Percentiles rank a stretch among this genome's conserved stretches.
These are phyloP conservation scores for Claviceps pazoutovae DNA, from an alignment of 2,329 filamentous ascomycete species.

Conservation along the genomic window DNA sequence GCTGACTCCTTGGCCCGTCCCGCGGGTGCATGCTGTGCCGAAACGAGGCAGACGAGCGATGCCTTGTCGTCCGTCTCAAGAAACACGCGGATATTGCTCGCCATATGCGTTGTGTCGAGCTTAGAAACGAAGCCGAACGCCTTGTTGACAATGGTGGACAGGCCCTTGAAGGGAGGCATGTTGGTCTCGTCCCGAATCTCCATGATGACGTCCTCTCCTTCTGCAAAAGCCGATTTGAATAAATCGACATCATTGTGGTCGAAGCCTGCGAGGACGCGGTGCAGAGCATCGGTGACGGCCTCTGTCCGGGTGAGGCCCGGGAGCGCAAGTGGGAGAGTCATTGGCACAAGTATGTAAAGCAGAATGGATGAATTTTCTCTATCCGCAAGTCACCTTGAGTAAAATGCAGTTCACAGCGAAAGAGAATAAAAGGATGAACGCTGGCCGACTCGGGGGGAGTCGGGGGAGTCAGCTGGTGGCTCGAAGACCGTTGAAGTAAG, in stretches of 20 bases:
- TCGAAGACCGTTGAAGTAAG: too few relatives aligned
- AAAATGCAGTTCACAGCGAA: too few relatives aligned
- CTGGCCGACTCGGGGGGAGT: too few relatives aligned
- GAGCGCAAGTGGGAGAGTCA: neutral
- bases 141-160: conserved; percentile 1
- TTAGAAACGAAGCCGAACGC: conserved; percentile 1
- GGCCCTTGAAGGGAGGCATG: neutral
- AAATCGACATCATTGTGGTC: conserved; percentile 2
- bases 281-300: conserved; percentile 3
- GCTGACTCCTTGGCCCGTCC: neutral
- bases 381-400: too few relatives aligned
- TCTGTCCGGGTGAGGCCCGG: conserved; percentile 2
- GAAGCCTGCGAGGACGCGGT: conserved; percentile 2
- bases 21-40: neutral
- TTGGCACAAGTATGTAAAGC: too few relatives aligned
- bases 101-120: conserved; percentile 17
- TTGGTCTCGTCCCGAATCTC: neutral
- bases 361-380: too few relatives aligned
- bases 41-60: neutral
- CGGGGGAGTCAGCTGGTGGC: too few relatives aligned
- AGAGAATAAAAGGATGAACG: too few relatives aligned
- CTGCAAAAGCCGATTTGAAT: conserved; percentile 2
- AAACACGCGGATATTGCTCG: conserved; percentile 17
- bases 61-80: conserved; percentile 9
- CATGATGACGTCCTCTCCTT: neutral